Base-by-base conservation (phyloP, 2,329 filamentous ascomycete species). In the Ophiostoma perfectum region DNA sequence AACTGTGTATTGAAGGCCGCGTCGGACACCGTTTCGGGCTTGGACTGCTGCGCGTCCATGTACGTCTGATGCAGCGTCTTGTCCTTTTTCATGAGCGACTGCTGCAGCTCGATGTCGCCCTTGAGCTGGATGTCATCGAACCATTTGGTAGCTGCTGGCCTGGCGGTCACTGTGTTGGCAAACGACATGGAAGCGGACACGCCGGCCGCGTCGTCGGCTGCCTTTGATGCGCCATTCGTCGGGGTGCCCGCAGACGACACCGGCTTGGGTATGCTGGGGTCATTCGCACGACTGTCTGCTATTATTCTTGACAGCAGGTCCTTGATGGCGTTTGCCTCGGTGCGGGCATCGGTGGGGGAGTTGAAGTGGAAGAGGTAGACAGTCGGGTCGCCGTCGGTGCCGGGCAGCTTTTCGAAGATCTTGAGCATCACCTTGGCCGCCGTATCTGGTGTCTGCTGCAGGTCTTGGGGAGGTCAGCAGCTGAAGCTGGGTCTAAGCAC, bases 381-480 rank as follows among this genome's bases (percentile, higher is more conserved):
- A 63, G 88, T 84, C 18, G 91, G 81, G 65, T 89, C 86, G 41
- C 82, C 77, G 39, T 81, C 75, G 6, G 72, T 81, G 64, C 81
- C 80, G 44, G 86, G 79, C 58, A 86, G 79, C 76, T 93, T 90
- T 71, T 90, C 90, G 73, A 97, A 91, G 68, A 99, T 89, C 78
- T 95, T 97, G 70, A 98, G 85, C 84, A 97, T 97, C 67, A 96
- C 93, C 82, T 97, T 97, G 18, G 92, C 82, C 47, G 87, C 88
- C n/a, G 84, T 88, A 70, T 92, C 92, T 12, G 95, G 93, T 0
- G 95, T 98, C 78, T 98, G 94, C 78, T 99, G 94, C 65, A 99
- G 86, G 80, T 98, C 92, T 95, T 8, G 14, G 3, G 3, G 42
- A 36, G 27, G 63, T 27, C 1, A 49, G 36, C 18, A 45, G 11